These are phyloP conservation scores for Phytophthora pini DNA, from an alignment of 352 stramenopile species.

Conservation along the genomic window DNA sequence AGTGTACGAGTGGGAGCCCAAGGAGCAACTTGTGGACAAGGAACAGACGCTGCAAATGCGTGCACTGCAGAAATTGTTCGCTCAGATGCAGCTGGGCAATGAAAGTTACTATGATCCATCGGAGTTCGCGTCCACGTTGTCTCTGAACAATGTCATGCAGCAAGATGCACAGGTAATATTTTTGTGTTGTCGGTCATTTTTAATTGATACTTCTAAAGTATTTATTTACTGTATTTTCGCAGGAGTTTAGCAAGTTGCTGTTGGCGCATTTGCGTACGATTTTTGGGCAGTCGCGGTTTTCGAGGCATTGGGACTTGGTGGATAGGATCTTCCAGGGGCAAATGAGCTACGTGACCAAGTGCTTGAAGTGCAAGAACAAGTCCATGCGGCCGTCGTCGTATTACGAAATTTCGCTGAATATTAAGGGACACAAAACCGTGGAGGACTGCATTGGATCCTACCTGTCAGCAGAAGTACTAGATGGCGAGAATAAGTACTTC, in stretches of 20 bases:
- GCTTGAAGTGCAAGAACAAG: constrained; percentile 68
- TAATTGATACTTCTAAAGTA: not conserved
- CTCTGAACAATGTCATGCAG: constrained; percentile 84
- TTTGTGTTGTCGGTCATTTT: not conserved
- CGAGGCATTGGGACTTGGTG: constrained; percentile 68
- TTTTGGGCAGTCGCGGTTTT: constrained; percentile 68
- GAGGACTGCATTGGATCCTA: constrained; percentile 78
- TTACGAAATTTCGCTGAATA: constrained; percentile 89
- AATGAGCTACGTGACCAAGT: constrained; percentile 89
- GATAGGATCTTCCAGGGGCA: constrained; percentile 82
- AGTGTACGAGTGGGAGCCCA: constrained; percentile 84
- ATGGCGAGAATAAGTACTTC: constrained; percentile 90
- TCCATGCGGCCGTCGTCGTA: constrained; percentile 76
- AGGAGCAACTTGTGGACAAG: constrained; percentile 46
- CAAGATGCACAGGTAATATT: constrained; percentile 83
- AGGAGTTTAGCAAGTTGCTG: constrained; percentile 91
- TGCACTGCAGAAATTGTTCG: constrained; percentile 86
- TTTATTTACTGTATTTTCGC: constrained; percentile 8
- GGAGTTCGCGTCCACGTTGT: constrained; percentile 81
- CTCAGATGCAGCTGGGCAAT: constrained; percentile 81
- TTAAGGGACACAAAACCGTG: constrained; percentile 82
- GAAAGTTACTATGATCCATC: constrained; percentile 75
- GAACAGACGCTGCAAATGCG: constrained; percentile 78
- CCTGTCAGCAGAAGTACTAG: constrained; percentile 72
- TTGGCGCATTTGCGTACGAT: constrained; percentile 80